Evolutionary conservation across 2,329 filamentous ascomycete genomes (phyloP).

Genomic region (Pseudocercospora fijiensis): DNA sequence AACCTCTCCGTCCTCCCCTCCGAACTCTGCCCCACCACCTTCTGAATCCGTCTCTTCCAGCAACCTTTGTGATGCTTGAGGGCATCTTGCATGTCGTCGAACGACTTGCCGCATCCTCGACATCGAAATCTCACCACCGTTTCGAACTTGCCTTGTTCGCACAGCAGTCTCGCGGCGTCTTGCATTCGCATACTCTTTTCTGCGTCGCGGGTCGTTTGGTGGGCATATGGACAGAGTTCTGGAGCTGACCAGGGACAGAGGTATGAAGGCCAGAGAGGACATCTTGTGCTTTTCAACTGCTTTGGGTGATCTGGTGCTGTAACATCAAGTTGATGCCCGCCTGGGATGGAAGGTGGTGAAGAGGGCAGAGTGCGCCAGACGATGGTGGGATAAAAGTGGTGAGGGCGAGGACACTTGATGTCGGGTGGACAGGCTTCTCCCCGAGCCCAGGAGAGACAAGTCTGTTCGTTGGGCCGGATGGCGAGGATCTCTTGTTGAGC

Average conservation of each 20-base stretch:
- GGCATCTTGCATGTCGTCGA: neutral
- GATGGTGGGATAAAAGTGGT: constrained; percentile 1
- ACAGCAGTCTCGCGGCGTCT: neutral
- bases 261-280: neutral
- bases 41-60: neutral
- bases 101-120: neutral
- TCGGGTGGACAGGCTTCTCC: neutral
- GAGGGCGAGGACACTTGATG: neutral
- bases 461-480: neutral
- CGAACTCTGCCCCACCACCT: neutral
- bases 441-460: neutral
- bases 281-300: neutral
- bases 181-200: neutral
- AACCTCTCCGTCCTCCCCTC: constrained; percentile 21
- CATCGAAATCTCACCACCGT: neutral
- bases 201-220: neutral
- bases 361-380: neutral
- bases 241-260: constrained; percentile 1
- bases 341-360: neutral
- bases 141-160: neutral
- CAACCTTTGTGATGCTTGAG: neutral
- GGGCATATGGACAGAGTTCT: neutral
- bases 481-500: neutral
- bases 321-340: neutral
- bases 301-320: neutral